Evolutionary conservation across 805 yeast species (phyloP), one percentile per base, ranked within the genome.

Genomic region (Ogataea dorogensis): DNA sequence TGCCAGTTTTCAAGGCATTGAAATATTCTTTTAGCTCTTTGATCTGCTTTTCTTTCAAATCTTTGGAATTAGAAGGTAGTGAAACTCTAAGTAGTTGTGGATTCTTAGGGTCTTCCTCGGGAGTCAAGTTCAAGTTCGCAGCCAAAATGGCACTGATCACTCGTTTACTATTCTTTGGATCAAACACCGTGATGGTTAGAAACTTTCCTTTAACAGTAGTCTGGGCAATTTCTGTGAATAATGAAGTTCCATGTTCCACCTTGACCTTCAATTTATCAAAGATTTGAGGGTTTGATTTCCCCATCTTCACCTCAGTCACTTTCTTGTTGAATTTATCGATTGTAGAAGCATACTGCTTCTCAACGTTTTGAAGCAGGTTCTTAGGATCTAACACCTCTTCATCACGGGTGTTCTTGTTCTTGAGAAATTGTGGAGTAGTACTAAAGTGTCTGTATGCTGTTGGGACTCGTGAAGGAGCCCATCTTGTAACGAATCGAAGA

Each of bases 161-260:
- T 42, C 74, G 70, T 49, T 86, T 82, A 24, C 77, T 71, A 47
- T 85, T 73, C 33, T 70, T 71, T 5, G 95, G 95, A 53, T 91
- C 96, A 59, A 82, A 91, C 2, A 88, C 89, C 0, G 96, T 87
- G n/a, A 91, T 75, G 20, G 75, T 61, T 34, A 86, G 67, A 47
- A 77, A 70, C 49, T 85, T 72, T 2, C 91, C 93, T 47, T 81
- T 81, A 34, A 77, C 48, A 0, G 82, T 64, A 3, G 91, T 81
- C 43, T 80, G 81, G 1, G 95, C 95, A 18, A 86, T 61, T 19
- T 78, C 68, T 2, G 77, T 72, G 54, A 81, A 82, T 7, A 30
- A 21, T 2, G 70, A 70, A 2, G 64, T 58, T 10, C 72, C 67
- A 27, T 73, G 70, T 22, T 68, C 71, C 3, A 74, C 50, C 12